Base-by-base conservation (phyloP, 208 protist genomes). In the Wallacemonas sp. region DNA sequence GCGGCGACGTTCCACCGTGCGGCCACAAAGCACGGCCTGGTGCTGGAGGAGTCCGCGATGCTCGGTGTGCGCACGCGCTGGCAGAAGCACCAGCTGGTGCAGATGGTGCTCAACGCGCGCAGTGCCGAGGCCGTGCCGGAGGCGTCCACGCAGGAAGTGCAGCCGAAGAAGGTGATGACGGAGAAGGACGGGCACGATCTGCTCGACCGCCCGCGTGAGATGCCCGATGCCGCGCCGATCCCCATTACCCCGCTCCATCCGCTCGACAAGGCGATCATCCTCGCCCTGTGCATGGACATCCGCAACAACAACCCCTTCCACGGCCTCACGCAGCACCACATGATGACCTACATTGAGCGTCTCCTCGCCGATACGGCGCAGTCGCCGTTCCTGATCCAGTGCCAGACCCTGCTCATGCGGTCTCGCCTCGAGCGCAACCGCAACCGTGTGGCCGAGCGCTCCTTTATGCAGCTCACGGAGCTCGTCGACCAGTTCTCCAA, bases 61-160 rank as follows among this genome's bases (percentile, higher is more conserved):
- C 29, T 97, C 26, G 94, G 94, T 11, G 90, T 97, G 50, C 86
- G 92, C 20, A 98, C 94, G 16, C 89, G 93, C 10, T 97, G 88
- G 84, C 94, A 98, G 83, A 70, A 86, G 61, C 87, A 93, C 46
- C 73, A 95, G 64, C 67, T 86, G 7, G 82, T 94, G 48, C 92
- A 97, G 68, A 83, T 93, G 68, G 65, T 97, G 5, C 46, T 97
- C 28, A 78, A 93, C 48, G 94, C 91, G 11, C 33, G 65, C 22
- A 90, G 88, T 64, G 33, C 42, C 7, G 59, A 67, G 11, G 41
- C 73, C 3, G 61, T 81, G 25, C 81, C 86, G 23, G 55, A 42
- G 23, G 38, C 25, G 12, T 74, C 65, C 4, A 79, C 59, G 16
- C 38, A 22, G 33, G 77, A 76, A 41, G 84, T 77, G 57, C 74